Conservation (phyloP, 1,284 basidiomycete species). For the Pascua guehoae region DNA sequence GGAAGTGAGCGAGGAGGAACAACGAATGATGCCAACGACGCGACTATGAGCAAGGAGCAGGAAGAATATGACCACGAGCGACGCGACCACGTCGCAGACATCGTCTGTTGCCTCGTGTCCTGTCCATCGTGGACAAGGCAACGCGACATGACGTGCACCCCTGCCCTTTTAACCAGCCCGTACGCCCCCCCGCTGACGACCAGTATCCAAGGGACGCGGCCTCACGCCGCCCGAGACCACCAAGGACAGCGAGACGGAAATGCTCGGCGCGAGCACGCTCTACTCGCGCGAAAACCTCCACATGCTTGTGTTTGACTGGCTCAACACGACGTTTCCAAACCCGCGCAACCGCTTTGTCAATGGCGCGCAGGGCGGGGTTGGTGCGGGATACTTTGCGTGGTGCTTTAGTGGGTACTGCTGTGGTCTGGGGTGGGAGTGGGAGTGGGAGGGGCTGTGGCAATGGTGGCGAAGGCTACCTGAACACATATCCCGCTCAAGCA, state of each 20-base stretch:
- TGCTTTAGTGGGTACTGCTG: constrained; percentile 39
- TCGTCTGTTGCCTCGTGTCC: too few relatives aligned
- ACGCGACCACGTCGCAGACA: too few relatives aligned
- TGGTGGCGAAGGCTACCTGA: constrained; percentile 35
- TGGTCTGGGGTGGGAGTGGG: constrained; percentile 27
- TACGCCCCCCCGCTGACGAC: background rate
- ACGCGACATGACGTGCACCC: background rate
- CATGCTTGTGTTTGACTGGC: constrained; percentile 42
- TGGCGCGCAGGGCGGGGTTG: constrained; percentile 47
- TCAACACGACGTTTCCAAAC: constrained; percentile 41
- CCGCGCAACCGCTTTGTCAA: constrained; percentile 37
- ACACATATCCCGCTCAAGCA: constrained; percentile 10
- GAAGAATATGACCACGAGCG: too few relatives aligned
- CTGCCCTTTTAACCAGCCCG: background rate
- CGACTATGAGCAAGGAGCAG: too few relatives aligned
- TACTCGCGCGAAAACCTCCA: constrained; percentile 47
- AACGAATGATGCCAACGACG: too few relatives aligned
- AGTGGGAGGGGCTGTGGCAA: constrained; percentile 41
- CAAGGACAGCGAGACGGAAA: background rate
- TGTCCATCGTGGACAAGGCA: too few relatives aligned
- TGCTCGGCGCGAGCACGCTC: constrained; percentile 34
- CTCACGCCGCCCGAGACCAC: constrained; percentile 15
- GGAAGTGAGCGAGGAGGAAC: too few relatives aligned
- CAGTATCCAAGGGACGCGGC: constrained; percentile 43
- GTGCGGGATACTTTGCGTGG: constrained; percentile 44